Base-by-base conservation (phyloP, 2,329 filamentous ascomycete genomes). In the Pestalotiopsis sp. region DNA sequence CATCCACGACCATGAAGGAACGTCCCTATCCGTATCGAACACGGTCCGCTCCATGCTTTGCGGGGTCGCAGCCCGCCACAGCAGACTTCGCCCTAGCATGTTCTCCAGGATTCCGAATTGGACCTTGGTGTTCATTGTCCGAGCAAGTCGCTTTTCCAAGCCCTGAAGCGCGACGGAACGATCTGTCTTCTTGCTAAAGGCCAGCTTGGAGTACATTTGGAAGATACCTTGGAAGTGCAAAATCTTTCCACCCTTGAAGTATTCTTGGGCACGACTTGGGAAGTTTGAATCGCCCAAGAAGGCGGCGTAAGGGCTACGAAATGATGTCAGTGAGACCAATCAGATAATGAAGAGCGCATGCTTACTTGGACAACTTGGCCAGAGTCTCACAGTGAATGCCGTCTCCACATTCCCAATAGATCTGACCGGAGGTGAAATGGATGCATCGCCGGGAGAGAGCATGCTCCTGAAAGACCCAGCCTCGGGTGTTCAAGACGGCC, bases 401-500 rank as follows among this genome's bases (percentile, higher is more conserved):
- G 2, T 13, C 14, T 20, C 69, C 64, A 17, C 77, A 77, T 61
- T 78, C 75, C 63, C 71, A 78, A 58, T 78, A 78, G 0, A 71
- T 72, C 52, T 78, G 76, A 9, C 64, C 68, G 4, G 73, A 63
- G 0, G 74, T 73, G 52, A 77, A 78, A 68, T 74, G 73, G n/a
- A 78, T 74, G 1, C 73, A 75, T 6, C 76, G 66, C 4, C 71
- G 72, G 13, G 76, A 72, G 1, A 78, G 60, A 1, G 72, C 75
- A 13, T 71, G 69, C 59, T 78, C 77, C 62, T 78, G 75, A 2
- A 76, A 66, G 0, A 78, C 74, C 77, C 75, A 78, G 0, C 70
- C 77, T 1, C 77, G 70, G 7, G 67, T 65, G 41, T 74, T 77
- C 1, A 77, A 67, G 0, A 52, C 25, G 1, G 68, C 72, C 6